These are phyloP conservation scores for Xylaria scruposa DNA, from an alignment of 495 filamentous ascomycete species.

Conservation along the genomic window DNA sequence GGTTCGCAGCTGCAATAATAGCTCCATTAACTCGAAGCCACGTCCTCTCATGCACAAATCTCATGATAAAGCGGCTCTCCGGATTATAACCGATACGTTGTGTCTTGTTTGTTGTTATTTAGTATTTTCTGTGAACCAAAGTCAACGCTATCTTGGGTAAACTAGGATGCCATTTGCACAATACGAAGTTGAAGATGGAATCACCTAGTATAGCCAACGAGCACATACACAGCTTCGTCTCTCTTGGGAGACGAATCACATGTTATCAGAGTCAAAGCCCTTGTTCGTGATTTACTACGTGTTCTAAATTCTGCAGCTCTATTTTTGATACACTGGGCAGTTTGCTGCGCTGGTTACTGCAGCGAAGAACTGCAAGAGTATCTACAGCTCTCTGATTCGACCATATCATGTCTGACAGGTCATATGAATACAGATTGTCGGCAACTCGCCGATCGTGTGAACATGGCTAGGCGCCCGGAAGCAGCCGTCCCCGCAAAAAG, in stretches of 20 bases:
- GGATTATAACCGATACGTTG: neutral
- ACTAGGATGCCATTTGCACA: neutral
- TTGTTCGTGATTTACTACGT: neutral
- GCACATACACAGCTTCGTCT: neutral
- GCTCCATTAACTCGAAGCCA: conserved; percentile 14
- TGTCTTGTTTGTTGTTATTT: neutral
- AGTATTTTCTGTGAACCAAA: neutral
- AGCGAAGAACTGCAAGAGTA: neutral
- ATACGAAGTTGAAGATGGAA: neutral
- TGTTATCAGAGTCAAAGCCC: neutral
- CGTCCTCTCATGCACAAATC: neutral
- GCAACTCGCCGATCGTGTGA: neutral
- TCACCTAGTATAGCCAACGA: neutral
- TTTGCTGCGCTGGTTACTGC: neutral
- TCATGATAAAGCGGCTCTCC: neutral
- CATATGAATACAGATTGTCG: neutral
- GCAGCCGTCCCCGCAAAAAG: neutral
- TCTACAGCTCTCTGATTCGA: neutral
- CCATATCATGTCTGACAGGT: neutral
- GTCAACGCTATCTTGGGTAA: neutral
- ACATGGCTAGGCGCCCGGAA: neutral
- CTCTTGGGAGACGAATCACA: neutral
- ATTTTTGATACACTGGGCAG: neutral
- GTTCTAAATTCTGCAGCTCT: neutral
- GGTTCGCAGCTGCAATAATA: neutral